phyloP scores from a whole-genome alignment of 2,329 filamentous ascomycete genomes.

The Trichocomaceae sp. region DNA sequence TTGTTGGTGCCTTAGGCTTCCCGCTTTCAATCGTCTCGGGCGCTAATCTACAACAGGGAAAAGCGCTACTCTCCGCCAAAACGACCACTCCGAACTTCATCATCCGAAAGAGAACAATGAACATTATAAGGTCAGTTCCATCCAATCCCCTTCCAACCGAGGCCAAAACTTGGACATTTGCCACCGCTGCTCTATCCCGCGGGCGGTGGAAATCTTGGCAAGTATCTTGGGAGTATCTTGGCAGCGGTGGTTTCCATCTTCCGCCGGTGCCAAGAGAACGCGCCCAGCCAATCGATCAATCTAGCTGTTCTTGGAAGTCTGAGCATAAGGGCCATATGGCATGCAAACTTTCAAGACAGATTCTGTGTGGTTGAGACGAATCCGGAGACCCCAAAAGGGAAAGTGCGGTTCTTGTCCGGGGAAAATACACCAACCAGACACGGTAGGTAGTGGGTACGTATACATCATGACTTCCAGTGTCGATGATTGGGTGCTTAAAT shows the following conservation, averaged over 20 bases:
- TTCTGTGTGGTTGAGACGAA: too few relatives aligned
- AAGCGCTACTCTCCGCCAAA: too few relatives aligned
- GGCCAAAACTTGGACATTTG: neutral
- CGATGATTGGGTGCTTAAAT: neutral
- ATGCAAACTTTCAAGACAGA: too few relatives aligned
- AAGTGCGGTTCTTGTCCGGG: neutral
- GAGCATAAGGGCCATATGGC: neutral
- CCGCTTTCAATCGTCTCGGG: too few relatives aligned
- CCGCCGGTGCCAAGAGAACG: slow-evolving; percentile 3
- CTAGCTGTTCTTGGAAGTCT: neutral
- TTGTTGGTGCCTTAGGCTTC: too few relatives aligned
- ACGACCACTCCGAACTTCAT: too few relatives aligned
- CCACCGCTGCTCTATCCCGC: neutral
- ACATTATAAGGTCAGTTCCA: neutral
- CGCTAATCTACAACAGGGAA: too few relatives aligned
- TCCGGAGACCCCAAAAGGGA: neutral
- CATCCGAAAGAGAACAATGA: neutral
- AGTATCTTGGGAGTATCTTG: neutral
- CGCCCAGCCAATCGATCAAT: neutral
- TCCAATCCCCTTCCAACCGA: neutral
- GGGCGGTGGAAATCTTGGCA: neutral
- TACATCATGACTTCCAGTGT: slow-evolving; percentile 2
- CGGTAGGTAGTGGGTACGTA: neutral
- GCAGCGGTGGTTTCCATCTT: slow-evolving; percentile 5
- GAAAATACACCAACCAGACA: slow-evolving; percentile 1